Percentiles rank a stretch among this genome's conserved stretches.
These are phyloP conservation scores for Amanita fuliginea DNA, from an alignment of 768 basidiomycete genomes.

Conservation along the genomic window DNA sequence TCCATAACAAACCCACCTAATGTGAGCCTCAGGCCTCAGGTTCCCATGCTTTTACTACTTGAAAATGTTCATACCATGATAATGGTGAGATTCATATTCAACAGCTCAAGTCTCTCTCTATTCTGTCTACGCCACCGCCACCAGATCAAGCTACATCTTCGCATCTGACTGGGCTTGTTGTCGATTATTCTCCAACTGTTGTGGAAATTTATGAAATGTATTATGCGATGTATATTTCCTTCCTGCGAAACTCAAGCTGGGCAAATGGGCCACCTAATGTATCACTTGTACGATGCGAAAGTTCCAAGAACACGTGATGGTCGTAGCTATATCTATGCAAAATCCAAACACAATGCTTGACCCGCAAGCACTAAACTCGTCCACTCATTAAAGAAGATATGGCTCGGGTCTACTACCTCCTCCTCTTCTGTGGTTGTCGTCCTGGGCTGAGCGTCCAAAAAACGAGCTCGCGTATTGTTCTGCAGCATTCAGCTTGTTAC, in stretches of 20 bases:
- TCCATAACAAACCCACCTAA: slow-evolving; percentile 24
- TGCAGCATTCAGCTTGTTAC: slow-evolving; percentile 59
- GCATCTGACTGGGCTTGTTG: slow-evolving; percentile 18
- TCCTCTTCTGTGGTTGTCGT: slow-evolving; percentile 11
- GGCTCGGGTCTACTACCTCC: slow-evolving; percentile 8
- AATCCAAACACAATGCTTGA: neutral
- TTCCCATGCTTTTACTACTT: slow-evolving; percentile 46
- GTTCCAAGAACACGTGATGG: slow-evolving; percentile 1
- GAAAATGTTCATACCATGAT: slow-evolving; percentile 70
- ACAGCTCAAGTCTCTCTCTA: too few species aligned
- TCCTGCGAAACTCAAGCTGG: slow-evolving; percentile 55
- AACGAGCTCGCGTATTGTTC: slow-evolving; percentile 60
- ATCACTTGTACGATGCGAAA: slow-evolving; percentile 24
- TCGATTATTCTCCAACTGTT: slow-evolving; percentile 28
- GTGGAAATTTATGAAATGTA: slow-evolving; percentile 45
- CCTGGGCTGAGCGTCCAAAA: slow-evolving; percentile 41
- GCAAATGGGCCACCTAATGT: slow-evolving; percentile 27
- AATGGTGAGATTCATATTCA: too few species aligned
- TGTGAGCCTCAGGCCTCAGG: slow-evolving; percentile 35
- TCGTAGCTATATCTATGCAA: neutral
- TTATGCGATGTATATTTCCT: slow-evolving; percentile 57
- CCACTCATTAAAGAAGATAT: neutral
- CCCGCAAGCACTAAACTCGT: slow-evolving; percentile 1
- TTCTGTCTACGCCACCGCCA: too few species aligned
- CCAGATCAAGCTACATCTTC: slow-evolving; percentile 29